phyloP scores from a whole-genome alignment of 225 moss, liverwort and hornwort genomes.

The Marchantia paleacea region DNA sequence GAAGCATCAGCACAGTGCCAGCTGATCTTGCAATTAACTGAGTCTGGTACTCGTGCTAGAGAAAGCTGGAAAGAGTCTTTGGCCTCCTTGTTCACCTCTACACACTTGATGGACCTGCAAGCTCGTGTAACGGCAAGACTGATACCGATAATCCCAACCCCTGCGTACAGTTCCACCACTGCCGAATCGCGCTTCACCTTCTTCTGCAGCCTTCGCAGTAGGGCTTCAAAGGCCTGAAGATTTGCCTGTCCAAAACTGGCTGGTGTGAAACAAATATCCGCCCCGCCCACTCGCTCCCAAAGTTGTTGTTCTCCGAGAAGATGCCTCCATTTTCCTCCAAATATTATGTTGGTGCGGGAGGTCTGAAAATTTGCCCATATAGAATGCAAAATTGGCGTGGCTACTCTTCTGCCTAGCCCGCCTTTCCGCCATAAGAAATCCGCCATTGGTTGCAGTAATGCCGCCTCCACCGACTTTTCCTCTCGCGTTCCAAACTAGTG shows the following conservation, averaged over 20 bases:
- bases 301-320: slow-evolving; percentile 75
- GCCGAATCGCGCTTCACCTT: slow-evolving; percentile 68
- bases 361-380: slow-evolving; percentile 98
- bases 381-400: slow-evolving; percentile 72
- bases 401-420: slow-evolving; percentile 40
- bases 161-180: slow-evolving; percentile 95
- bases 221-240: slow-evolving; percentile 76
- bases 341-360: slow-evolving; percentile 80
- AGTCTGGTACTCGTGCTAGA: slow-evolving; percentile 62
- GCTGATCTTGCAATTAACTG: slow-evolving; percentile 76
- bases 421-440: slow-evolving; percentile 86
- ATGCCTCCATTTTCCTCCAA: slow-evolving; percentile 96
- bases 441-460: slow-evolving; percentile 64
- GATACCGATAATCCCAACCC: slow-evolving; percentile 89
- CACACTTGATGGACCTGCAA: slow-evolving; percentile 92
- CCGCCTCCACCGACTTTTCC: slow-evolving; percentile 60
- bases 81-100: slow-evolving; percentile 95
- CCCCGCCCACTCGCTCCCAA: slow-evolving; percentile 91
- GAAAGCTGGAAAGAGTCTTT: slow-evolving; percentile 74
- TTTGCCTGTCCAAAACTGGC: slow-evolving; percentile 97
- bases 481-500: slow-evolving; percentile 94
- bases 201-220: slow-evolving; percentile 74
- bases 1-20: slow-evolving; percentile 99
- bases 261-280: slow-evolving; percentile 87
- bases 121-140: slow-evolving; percentile 79